phyloP scores from a whole-genome alignment of 2,329 filamentous ascomycete genomes.

The Verticillium isaacii region DNA sequence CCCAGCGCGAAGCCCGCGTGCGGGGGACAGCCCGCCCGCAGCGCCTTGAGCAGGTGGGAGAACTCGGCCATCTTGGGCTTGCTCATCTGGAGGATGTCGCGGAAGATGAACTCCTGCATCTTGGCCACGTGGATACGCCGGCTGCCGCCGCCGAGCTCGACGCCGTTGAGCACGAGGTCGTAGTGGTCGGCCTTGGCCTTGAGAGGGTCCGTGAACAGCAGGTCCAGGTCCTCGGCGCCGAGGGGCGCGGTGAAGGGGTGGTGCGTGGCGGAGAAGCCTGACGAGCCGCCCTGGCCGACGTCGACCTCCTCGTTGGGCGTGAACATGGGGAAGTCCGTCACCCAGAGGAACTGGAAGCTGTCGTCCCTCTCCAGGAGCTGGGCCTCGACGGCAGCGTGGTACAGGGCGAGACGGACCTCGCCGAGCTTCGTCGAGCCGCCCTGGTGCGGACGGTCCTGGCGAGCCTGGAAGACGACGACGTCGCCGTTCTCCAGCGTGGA shows the following conservation, averaged over 20 bases:
- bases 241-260: conserved; percentile 94
- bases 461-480: conserved; percentile 75
- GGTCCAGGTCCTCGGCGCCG: conserved; percentile 64
- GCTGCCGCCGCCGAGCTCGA: conserved; percentile 90
- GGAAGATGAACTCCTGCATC: conserved; percentile 81
- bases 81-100: conserved; percentile 76
- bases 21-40: conserved; percentile 83
- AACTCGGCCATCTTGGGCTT: conserved; percentile 73
- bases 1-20: conserved; percentile 92
- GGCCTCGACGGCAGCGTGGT: conserved; percentile 62
- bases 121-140: conserved; percentile 82
- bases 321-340: conserved; percentile 90
- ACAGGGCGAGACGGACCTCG: conserved; percentile 64
- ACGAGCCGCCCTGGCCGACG: conserved; percentile 74
- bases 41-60: conserved; percentile 74
- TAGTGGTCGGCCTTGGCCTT: conserved; percentile 81
- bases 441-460: conserved; percentile 56
- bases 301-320: conserved; percentile 61
- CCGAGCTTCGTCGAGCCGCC: conserved; percentile 73
- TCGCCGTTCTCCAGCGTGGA: conserved; percentile 62
- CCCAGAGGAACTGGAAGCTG: conserved; percentile 72
- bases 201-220: conserved; percentile 68
- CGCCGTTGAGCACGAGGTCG: conserved; percentile 91
- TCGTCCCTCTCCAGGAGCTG: conserved; percentile 44
- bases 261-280: conserved; percentile 82